These are phyloP conservation scores for Effrenium voratum DNA, from an alignment of 73 alveolate genomes.

Conservation along the genomic window DNA sequence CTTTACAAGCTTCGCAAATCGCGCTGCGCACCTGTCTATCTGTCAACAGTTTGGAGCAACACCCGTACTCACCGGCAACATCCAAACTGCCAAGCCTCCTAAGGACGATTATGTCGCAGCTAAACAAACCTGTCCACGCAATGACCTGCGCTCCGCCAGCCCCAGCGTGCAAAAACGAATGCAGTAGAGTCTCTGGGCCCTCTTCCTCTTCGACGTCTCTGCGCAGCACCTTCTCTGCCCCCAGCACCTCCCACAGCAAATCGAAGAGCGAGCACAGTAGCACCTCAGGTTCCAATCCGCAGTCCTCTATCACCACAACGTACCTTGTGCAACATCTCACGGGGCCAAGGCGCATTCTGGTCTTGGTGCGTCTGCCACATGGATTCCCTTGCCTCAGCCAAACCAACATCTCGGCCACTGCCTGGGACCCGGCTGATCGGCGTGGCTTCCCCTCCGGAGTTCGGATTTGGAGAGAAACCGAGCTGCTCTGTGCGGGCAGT, in stretches of 20 bases:
- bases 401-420: background rate
- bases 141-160: background rate
- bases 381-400: conserved; percentile 53
- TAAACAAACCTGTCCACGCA: too few species aligned
- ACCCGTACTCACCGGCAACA: too few species aligned
- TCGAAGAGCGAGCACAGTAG: conserved; percentile 76
- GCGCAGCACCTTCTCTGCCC: conserved; percentile 75
- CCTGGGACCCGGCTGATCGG: background rate
- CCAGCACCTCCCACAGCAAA: conserved; percentile 82
- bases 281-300: background rate
- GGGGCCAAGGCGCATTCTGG: conserved; percentile 52
- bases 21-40: too few species aligned
- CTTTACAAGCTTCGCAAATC: too few species aligned
- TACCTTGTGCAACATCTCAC: background rate
- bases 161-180: background rate
- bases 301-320: background rate
- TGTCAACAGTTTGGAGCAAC: too few species aligned
- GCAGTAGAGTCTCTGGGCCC: conserved; percentile 30
- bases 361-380: conserved; percentile 90
- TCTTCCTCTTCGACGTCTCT: conserved; percentile 87
- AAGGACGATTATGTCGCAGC: too few species aligned
- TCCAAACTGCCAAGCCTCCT: too few species aligned
- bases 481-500: conserved; percentile 56
- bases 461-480: background rate
- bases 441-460: background rate